A percentile compares a stretch with the other conserved stretches of the same genome.
These are phyloP conservation scores for Theobroma grandiflorum DNA, from an alignment of 441 rosid genomes.

Conservation along the genomic window DNA sequence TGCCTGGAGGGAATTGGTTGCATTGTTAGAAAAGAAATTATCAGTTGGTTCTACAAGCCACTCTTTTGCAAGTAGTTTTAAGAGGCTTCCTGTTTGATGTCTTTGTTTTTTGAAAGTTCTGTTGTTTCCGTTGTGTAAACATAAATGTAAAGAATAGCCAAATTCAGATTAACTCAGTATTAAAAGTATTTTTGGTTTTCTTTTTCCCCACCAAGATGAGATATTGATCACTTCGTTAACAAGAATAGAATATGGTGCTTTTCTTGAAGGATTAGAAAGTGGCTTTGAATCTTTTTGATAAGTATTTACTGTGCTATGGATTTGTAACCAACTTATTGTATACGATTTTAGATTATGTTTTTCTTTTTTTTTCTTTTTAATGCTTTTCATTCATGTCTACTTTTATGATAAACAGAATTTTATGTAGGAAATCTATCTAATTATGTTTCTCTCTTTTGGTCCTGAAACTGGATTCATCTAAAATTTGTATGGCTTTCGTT, in stretches of 20 bases:
- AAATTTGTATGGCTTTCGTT: constrained; percentile 35
- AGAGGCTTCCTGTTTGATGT: neutral
- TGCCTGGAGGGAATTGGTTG: neutral
- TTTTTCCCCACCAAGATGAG: neutral
- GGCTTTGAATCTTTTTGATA: neutral
- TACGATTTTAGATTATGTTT: neutral
- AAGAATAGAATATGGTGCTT: constrained; percentile 21
- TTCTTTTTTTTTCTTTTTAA: neutral
- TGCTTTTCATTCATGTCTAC: neutral
- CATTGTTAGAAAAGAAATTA: neutral
- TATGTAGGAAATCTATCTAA: neutral
- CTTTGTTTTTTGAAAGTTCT: neutral
- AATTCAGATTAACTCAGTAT: neutral
- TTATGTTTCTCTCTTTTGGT: neutral
- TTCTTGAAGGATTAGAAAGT: constrained; percentile 6
- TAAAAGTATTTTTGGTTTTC: neutral
- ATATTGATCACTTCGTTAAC: constrained; percentile 10
- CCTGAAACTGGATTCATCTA: constrained; percentile 20
- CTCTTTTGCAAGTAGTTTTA: neutral
- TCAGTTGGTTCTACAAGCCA: neutral
- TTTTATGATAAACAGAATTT: neutral
- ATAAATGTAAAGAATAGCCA: neutral
- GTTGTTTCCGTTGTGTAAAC: neutral
- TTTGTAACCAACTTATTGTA: constrained; percentile 2
- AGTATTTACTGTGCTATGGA: neutral